A percentile compares a stretch with the other conserved stretches of the same genome.
These are phyloP conservation scores for Escovopsis sp. DNA, from an alignment of 2,329 filamentous ascomycete species.

Conservation along the genomic window DNA sequence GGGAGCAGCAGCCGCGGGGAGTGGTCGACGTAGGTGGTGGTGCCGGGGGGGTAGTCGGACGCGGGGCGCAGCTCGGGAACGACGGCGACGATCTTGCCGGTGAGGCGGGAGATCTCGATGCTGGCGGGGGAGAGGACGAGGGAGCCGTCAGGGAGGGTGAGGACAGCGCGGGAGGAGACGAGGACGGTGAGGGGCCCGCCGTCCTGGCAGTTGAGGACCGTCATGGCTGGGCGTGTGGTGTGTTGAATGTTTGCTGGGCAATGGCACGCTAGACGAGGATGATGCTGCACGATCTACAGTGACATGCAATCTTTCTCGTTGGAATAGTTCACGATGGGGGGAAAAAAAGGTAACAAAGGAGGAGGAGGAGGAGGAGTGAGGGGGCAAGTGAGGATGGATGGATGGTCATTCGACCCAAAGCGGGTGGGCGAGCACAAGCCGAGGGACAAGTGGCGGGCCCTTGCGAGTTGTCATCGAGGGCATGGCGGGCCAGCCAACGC, in stretches of 20 bases:
- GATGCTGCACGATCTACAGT: too few relatives aligned
- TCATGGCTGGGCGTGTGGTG: conserved; percentile 14
- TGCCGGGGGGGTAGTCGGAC: conserved; percentile 57
- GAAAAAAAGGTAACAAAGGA: too few relatives aligned
- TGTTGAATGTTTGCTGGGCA: background rate
- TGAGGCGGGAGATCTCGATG: conserved; percentile 59
- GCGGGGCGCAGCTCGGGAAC: conserved; percentile 58
- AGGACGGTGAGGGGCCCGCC: conserved; percentile 50
- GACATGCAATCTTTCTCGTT: background rate
- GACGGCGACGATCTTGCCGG: conserved; percentile 74
- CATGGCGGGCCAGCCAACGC: too few relatives aligned
- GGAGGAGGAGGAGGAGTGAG: conserved; percentile 1
- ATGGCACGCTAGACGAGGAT: background rate
- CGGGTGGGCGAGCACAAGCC: too few relatives aligned
- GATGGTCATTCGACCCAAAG: too few relatives aligned
- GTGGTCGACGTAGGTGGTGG: conserved; percentile 64
- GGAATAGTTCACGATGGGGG: background rate
- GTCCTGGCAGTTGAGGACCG: conserved; percentile 11
- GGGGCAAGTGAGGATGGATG: background rate
- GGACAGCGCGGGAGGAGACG: conserved; percentile 68
- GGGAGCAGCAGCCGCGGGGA: conserved; percentile 75
- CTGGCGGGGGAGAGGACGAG: conserved; percentile 64
- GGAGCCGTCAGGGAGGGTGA: conserved; percentile 51
- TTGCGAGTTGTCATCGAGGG: too few relatives aligned
- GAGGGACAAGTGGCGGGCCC: too few relatives aligned